Evolutionary conservation across 176 grass and related monocot genomes (phyloP), one percentile per base, ranked within the genome.

Genomic region (Lolium perenne): DNA sequence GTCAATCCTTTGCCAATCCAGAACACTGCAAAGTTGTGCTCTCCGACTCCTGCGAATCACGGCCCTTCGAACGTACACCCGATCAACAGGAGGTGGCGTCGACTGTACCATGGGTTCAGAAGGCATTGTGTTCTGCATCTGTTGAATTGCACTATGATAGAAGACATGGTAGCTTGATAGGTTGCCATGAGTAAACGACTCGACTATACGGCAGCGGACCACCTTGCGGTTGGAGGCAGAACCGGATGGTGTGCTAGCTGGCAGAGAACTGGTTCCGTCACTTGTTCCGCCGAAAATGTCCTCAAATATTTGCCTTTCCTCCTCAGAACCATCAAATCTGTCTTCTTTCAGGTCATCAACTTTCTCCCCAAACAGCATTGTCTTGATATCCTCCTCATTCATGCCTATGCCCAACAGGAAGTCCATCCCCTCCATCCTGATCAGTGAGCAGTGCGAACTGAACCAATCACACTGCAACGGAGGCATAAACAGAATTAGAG

Each of bases 321-420:
- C 83, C 43, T 62, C 51, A 8, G 91, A 98, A 43, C 84, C 74
- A 60, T 98, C 88, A 69, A 92, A 89, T 25, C 7, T 25, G 63
- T 89, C 89, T 66, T 83, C 77, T 38, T 73, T 65, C 69, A 95
- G 78, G 20, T 49, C 84, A 12, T 45, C 4, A 69, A 90, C 78
- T 40, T 91, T 78, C 81, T 93, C 81, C 68, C 86, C 88, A 56
- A 95, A 98, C 71, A 93, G 60, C 89, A 94, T 90, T 65, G 61
- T 62, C 61, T 83, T 84, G 22, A 92, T 86, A 61, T 94, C 90
- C 65, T 97, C 92, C 89, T 91, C 90, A 55, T 87, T 97, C 79
- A 92, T 86, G n/a, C 87, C 89, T 84, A 86, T 87, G 84, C 86
- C 83, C 32, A 65, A 65, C 72, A 79, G 77, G 45, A 81, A 25